Conservation (phyloP, 345 rosid genomes). For the Dimocarpus longan region DNA sequence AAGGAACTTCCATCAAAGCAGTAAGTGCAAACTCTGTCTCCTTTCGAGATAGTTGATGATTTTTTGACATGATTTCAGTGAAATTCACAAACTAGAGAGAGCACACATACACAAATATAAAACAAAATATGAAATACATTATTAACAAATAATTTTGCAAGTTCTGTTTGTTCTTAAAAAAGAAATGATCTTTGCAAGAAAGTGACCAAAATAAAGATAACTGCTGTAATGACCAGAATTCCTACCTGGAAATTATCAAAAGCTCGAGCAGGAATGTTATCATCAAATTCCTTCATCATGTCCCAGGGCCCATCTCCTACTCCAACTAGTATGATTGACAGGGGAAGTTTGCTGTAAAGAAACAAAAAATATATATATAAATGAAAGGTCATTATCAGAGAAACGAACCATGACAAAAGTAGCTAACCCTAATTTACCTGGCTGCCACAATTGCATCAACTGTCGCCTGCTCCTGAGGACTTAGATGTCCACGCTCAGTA, state of each 20-base stretch:
- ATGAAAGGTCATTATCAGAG: slow-evolving; percentile 7
- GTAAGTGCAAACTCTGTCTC: slow-evolving; percentile 92
- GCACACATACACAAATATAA: neutral
- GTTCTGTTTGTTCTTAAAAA: neutral
- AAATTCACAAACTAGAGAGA: slow-evolving; percentile 84
- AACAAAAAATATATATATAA: slow-evolving; percentile 6
- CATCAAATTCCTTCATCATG: slow-evolving; percentile 95
- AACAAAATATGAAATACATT: neutral
- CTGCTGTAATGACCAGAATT: neutral
- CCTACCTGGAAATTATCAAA: slow-evolving; percentile 96
- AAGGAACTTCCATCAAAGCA: slow-evolving; percentile 95
- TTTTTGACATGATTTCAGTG: slow-evolving; percentile 88
- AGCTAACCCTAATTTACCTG: slow-evolving; percentile 49
- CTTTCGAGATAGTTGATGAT: slow-evolving; percentile 52
- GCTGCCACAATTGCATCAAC: slow-evolving; percentile 93
- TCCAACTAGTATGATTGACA: slow-evolving; percentile 87
- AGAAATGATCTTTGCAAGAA: neutral
- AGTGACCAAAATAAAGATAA: neutral
- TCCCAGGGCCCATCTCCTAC: slow-evolving; percentile 99
- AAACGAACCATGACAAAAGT: slow-evolving; percentile 18
- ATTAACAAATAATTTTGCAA: neutral
- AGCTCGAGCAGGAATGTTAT: slow-evolving; percentile 91
- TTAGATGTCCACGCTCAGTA: slow-evolving; percentile 63
- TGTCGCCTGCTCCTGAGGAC: slow-evolving; percentile 94
- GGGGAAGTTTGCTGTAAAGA: slow-evolving; percentile 65